Base-by-base conservation (phyloP, 2,329 filamentous ascomycete genomes). In the Microsporum audouinii region DNA sequence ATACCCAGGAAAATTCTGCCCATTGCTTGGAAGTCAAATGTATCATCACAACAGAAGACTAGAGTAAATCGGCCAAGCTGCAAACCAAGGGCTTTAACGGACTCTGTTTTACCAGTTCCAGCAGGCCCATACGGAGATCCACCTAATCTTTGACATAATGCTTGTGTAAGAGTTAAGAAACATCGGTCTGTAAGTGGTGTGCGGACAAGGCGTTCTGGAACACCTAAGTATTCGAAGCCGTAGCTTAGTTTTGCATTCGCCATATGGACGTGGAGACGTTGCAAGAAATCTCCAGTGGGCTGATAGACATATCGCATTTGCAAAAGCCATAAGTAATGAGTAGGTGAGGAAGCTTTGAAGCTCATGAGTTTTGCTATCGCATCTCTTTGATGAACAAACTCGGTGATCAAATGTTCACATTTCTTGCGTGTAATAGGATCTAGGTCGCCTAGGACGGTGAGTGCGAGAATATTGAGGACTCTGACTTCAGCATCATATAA, bases 21-120 rank as follows among this genome's bases (percentile, higher is more conserved):
- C 94, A 99, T 99, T 58, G 94, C 94, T 71, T 99, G 94, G 80
- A 97, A 99, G 74, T 99, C 94, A 70, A 99, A 99, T 0, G 94
- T 99, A 75, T 99, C 94, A 71, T 99, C 94, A 78, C 94, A 99
- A 75, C 95, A 99, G 79, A 99, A 99, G 33, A 99, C 95, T 31
- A 99, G 84, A 1, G 95, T 99, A 73, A 99, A 99, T 63, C 95
- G 87, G 72, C 94, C 95, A 60, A 99, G 85, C 73, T 99, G 91
- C 2, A 99, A 83, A 79, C 94, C 95, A 31, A 99, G 82, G 23
- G 94, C 94, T 76, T 99, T 99, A 73, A 99, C 94, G 1, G 94
- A 99, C 72, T 99, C 94, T 0, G 94, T 99, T 77, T 99, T 99
- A 73, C 94, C 94, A 51, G 94, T 99, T 79, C 94, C 94, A 62